These are phyloP conservation scores for Wickerhamomyces sp. DNA, from an alignment of 1,139 yeast genomes.

Conservation along the genomic window DNA sequence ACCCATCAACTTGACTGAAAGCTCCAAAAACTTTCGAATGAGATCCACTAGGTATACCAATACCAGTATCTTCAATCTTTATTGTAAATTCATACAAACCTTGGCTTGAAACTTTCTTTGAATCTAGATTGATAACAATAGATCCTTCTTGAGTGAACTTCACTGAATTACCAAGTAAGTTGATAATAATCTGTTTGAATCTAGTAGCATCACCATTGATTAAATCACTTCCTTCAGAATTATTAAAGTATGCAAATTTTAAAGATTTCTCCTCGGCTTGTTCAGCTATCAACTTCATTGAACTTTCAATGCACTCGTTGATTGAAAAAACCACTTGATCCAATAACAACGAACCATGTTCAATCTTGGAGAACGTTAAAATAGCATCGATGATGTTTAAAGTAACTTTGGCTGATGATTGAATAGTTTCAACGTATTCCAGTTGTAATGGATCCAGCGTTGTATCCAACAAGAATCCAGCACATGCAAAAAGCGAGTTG, in stretches of 20 bases:
- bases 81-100: slow-evolving; percentile 39
- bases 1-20: slow-evolving; percentile 58
- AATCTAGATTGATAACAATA: slow-evolving; percentile 37
- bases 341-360: slow-evolving; percentile 47
- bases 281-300: slow-evolving; percentile 48
- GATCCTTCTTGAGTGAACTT: slow-evolving; percentile 49
- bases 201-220: slow-evolving; percentile 48
- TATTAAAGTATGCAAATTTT: slow-evolving; percentile 44
- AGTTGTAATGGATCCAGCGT: slow-evolving; percentile 40
- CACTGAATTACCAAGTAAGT: slow-evolving; percentile 52
- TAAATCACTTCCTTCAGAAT: slow-evolving; percentile 37
- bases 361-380: slow-evolving; percentile 51
- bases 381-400: slow-evolving; percentile 53
- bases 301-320: slow-evolving; percentile 47
- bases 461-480: slow-evolving; percentile 49
- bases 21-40: slow-evolving; percentile 49
- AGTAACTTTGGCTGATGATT: slow-evolving; percentile 48
- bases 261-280: slow-evolving; percentile 43
- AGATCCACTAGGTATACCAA: slow-evolving; percentile 50
- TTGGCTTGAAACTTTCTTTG: slow-evolving; percentile 29
- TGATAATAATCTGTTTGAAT: slow-evolving; percentile 49
- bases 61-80: slow-evolving; percentile 52
- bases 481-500: slow-evolving; percentile 50
- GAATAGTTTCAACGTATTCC: slow-evolving; percentile 52
- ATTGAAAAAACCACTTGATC: slow-evolving; percentile 46